A percentile compares a stretch with the other conserved stretches of the same genome.
phyloP scores from a whole-genome alignment of 441 rosid genomes.

The Erodium moschatum region DNA sequence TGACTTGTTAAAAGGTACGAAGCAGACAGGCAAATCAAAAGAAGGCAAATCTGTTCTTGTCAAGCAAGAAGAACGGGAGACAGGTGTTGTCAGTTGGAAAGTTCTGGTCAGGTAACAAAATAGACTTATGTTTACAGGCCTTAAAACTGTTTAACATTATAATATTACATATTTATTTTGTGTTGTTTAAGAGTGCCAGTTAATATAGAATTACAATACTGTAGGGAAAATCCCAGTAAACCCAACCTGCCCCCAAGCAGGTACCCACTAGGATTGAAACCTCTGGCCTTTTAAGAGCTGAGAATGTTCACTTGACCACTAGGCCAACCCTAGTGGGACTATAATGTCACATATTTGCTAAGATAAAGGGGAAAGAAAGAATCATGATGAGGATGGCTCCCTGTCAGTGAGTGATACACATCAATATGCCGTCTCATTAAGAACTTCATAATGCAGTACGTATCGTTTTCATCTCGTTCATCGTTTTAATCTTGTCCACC shows the following conservation, averaged over 20 bases:
- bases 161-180: too few relatives aligned
- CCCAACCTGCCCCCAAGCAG: too few relatives aligned
- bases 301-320: too few relatives aligned
- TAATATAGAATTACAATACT: too few relatives aligned
- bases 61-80: slow-evolving; percentile 95
- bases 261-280: too few relatives aligned
- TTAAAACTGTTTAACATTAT: slow-evolving; percentile 1
- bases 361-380: not conserved
- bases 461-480: not conserved
- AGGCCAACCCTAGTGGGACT: too few relatives aligned
- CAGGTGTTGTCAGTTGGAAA: slow-evolving; percentile 83
- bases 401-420: slow-evolving; percentile 58
- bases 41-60: slow-evolving; percentile 81
- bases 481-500: not conserved
- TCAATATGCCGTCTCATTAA: slow-evolving; percentile 47
- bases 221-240: too few relatives aligned
- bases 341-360: not conserved
- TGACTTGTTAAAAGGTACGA: slow-evolving; percentile 33
- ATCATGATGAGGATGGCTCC: not conserved
- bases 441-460: not conserved
- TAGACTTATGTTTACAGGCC: slow-evolving; percentile 15
- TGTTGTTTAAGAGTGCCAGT: too few relatives aligned
- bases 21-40: slow-evolving; percentile 37
- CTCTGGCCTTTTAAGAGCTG: too few relatives aligned
- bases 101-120: slow-evolving; percentile 60